Base-by-base conservation (phyloP, 2,329 filamentous ascomycete species). In the Trichoderma guizhouense region DNA sequence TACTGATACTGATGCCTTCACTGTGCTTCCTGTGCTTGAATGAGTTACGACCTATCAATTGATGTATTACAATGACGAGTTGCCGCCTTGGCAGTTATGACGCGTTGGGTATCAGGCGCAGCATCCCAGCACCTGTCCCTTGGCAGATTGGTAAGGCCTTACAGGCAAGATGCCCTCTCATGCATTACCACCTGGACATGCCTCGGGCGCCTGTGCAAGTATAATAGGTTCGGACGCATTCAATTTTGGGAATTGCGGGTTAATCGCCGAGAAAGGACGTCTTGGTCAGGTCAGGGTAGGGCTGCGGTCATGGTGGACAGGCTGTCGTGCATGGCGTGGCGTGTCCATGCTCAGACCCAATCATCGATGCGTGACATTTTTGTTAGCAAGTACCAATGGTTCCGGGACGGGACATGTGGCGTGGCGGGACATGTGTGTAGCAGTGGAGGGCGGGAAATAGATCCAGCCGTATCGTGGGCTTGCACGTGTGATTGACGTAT, bases 321-420 rank as follows among this genome's bases (percentile, higher is more conserved):
- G 67, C 67, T 69, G 67, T 69, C 67, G 67, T 69, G 67, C 67
- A 69, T 69, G 57, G 66, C 66, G 34, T 68, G 39, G 67, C 67
- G 67, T 62, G 67, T 61, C 64, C 53, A 69, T 30, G 66, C 55
- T 28, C 66, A 69, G 58, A 34, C 28, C 57, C 57, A 60, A 68
- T 68, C 34, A 60, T 68, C 24, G 65, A 68, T 68, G 65, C 65
- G 65, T 60, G 65, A 60, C 65, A 68, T 68, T 14, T 53, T 12
- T 24, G 47, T 53, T 24, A 53, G 47, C n/a, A 24, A 51, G 43
- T 8, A 21, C 43, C 47, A 24, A 53, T 24, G 5, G 21, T 24
- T 43, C 15, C 15, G 39, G 47, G n/a, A 53, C 43, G 11, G 8
- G 47, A 21, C 47, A 24, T 53, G 21, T 53, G 47, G 47, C 47